These are phyloP conservation scores for Didymella exigua DNA, from an alignment of 2,329 filamentous ascomycete genomes.

Conservation along the genomic window DNA sequence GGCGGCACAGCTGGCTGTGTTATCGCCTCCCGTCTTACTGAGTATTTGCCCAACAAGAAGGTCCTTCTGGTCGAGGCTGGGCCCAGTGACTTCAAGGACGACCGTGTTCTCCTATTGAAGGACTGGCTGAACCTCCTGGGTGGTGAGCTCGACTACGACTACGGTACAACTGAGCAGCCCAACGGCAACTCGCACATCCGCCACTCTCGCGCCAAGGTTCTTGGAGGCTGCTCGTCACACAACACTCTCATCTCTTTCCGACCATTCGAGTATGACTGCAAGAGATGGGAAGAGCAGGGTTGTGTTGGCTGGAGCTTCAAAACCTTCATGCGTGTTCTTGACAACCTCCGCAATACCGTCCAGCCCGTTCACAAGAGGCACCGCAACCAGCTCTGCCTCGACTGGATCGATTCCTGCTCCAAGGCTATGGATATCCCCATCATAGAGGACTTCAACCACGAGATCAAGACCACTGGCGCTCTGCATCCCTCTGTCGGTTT, in stretches of 20 bases:
- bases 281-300: slow-evolving; percentile 81
- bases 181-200: slow-evolving; percentile 91
- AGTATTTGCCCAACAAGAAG: slow-evolving; percentile 82
- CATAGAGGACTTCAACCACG: slow-evolving; percentile 83
- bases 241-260: slow-evolving; percentile 94
- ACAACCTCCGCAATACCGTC: slow-evolving; percentile 87
- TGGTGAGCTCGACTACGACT: slow-evolving; percentile 88
- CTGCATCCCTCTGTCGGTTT: slow-evolving; percentile 82
- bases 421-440: slow-evolving; percentile 79
- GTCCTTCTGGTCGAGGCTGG: slow-evolving; percentile 86
- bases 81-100: slow-evolving; percentile 86
- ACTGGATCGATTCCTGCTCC: slow-evolving; percentile 85
- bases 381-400: slow-evolving; percentile 87
- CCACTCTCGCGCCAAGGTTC: slow-evolving; percentile 88
- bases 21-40: slow-evolving; percentile 76
- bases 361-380: slow-evolving; percentile 86
- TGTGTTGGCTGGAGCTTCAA: slow-evolving; percentile 87
- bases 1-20: slow-evolving; percentile 88
- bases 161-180: slow-evolving; percentile 86
- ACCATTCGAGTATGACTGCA: slow-evolving; percentile 85
- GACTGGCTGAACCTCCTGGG: slow-evolving; percentile 86
- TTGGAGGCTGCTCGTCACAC: slow-evolving; percentile 91
- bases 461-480: slow-evolving; percentile 75
- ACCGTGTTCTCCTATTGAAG: slow-evolving; percentile 82
- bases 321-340: slow-evolving; percentile 78